Base-by-base conservation (phyloP, 306 rosid species). In the Lotus japonicus region DNA sequence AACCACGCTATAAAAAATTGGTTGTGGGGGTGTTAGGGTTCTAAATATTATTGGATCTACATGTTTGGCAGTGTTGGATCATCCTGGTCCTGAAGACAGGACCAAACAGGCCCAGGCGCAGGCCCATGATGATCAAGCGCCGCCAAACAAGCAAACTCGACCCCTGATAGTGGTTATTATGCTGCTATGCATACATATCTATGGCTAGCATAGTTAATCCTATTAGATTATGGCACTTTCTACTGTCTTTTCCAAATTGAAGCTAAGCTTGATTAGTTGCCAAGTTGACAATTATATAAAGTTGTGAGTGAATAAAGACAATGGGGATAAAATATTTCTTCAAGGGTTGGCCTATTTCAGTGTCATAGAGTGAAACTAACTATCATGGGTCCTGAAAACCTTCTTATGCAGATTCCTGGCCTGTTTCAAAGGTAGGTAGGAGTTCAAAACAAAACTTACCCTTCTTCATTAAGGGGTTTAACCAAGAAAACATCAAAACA, bases 241-340 rank as follows among this genome's bases (percentile, higher is more conserved):
- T 63, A 62, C 51, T 36, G 71, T 52, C 70, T 60, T 65, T 58
- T 65, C 70, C 46, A 1, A 58, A 13, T 72, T 50, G 62, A 39
- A 21, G 46, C 46, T 16, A 4, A 58, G 35, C 12, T 49, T 66
- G 59, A 17, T 41, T 67, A 35, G 28, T 59, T 39, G 42, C 38
- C 41, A 43, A 31, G 41, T 41, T 42, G 33, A 31, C 56, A 54
- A 33, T 64, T 55, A 42, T 19, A 55, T 10, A 62, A 9, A 75
- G 26, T 68, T 15, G 18, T 12, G n/a, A 31, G 36, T 31, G 36
- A 53, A 31, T 55, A 61, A 5, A 28, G 42, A 28, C 33, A 69
- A 19, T 61, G 66, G 6, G 28, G 21, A 49, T 58, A 58, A 33
- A 33, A 73, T 31, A 64, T 28, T 50, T 26, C 55, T 53, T 43